Evolutionary conservation across 148 eudicot species (phyloP).

Genomic region (Spergularia bocconei): DNA sequence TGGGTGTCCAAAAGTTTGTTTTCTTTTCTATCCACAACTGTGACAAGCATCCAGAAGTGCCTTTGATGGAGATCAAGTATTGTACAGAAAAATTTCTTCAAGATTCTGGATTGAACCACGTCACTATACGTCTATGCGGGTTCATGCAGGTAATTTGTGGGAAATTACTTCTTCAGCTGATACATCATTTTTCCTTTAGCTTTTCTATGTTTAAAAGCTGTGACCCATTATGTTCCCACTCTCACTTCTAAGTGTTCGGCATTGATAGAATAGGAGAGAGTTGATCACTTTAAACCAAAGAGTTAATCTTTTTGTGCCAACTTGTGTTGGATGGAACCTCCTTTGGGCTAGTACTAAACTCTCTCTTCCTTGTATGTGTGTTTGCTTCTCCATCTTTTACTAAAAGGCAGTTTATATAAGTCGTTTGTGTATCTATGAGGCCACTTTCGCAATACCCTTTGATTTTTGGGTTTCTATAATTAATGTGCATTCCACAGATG

Average conservation of each 20-base stretch:
- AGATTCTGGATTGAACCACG: conserved; percentile 81
- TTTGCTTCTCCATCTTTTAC: no score
- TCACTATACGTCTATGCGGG: conserved; percentile 82
- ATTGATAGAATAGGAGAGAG: no score
- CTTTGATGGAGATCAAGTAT: conserved; percentile 94
- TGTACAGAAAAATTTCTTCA: conserved; percentile 98
- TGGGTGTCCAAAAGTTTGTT: conserved; percentile 90
- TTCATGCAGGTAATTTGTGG: conserved; percentile 94
- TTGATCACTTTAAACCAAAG: no score
- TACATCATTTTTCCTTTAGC: background rate
- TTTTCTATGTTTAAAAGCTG: background rate
- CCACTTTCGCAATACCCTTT: no score
- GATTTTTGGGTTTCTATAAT: no score
- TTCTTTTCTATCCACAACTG: conserved; percentile 98
- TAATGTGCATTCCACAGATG: background rate
- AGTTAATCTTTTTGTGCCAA: no score
- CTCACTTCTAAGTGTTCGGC: background rate
- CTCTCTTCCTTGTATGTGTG: no score
- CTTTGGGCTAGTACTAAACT: no score
- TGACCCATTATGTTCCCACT: background rate
- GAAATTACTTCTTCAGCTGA: background rate
- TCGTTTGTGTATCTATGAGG: no score
- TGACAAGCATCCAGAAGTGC: conserved; percentile 99
- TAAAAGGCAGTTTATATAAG: no score
- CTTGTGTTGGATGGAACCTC: no score